These are phyloP conservation scores for Kwoniella mangroviensis DNA, from an alignment of 768 basidiomycete species.

Conservation along the genomic window DNA sequence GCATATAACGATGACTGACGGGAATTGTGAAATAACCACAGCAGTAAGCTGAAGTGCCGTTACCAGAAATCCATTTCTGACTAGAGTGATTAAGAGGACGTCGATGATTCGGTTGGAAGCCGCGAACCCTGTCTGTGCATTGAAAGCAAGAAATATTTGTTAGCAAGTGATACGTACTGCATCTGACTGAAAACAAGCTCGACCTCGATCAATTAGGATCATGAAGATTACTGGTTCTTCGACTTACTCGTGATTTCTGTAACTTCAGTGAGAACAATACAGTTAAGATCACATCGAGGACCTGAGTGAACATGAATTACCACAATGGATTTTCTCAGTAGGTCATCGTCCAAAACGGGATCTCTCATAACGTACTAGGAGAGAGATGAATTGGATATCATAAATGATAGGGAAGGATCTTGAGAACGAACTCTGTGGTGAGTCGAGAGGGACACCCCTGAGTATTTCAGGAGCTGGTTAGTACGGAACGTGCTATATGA, in stretches of 20 bases:
- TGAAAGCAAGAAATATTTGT: too few species aligned
- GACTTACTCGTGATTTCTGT: background rate
- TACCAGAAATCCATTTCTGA: slow-evolving; percentile 1
- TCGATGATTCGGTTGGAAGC: slow-evolving; percentile 5
- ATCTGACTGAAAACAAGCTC: too few species aligned
- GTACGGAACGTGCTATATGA: too few species aligned
- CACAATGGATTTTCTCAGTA: background rate
- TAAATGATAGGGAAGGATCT: background rate
- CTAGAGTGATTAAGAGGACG: background rate
- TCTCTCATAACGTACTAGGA: background rate
- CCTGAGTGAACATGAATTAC: background rate
- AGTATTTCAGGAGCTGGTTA: too few species aligned
- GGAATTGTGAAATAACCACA: background rate
- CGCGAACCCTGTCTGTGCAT: slow-evolving; percentile 5
- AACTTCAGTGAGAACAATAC: background rate
- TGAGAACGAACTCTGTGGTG: background rate
- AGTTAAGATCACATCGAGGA: background rate
- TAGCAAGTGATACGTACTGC: too few species aligned
- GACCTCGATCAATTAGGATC: background rate
- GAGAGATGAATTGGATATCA: background rate
- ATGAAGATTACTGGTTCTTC: background rate
- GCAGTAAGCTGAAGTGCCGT: background rate
- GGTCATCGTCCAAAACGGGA: background rate
- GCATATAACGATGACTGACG: background rate
- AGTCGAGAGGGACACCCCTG: too few species aligned